A percentile compares a stretch with the other conserved stretches of the same genome.
phyloP scores from a whole-genome alignment of 2,329 filamentous ascomycete genomes.

The Leptographium flavum region DNA sequence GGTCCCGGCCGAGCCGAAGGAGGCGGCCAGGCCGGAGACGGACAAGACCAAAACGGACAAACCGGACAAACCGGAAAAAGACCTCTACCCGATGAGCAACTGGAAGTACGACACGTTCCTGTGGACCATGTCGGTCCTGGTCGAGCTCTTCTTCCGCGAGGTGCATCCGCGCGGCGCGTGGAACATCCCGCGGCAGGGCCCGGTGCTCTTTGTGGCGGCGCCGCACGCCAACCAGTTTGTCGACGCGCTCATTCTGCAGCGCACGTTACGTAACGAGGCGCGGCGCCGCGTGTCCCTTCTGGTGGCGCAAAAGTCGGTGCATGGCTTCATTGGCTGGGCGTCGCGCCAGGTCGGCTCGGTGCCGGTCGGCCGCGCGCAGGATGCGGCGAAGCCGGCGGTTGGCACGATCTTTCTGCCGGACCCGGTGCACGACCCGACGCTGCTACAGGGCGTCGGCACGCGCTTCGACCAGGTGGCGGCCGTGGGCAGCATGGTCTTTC shows the following conservation, averaged over 20 bases:
- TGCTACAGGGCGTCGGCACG: constrained; percentile 66
- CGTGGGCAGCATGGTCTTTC: constrained; percentile 68
- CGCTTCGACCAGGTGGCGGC: constrained; percentile 68
- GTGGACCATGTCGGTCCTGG: constrained; percentile 65
- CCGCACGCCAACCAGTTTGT: constrained; percentile 99
- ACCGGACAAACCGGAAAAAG: constrained; percentile 16
- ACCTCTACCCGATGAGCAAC: constrained; percentile 54
- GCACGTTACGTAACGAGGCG: constrained; percentile 74
- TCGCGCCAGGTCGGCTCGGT: constrained; percentile 78
- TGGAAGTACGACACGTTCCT: constrained; percentile 68
- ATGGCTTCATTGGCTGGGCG: constrained; percentile 79
- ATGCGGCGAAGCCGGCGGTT: constrained; percentile 63
- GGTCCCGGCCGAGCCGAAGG: background rate
- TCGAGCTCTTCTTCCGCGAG: constrained; percentile 96
- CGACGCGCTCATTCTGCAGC: constrained; percentile 85
- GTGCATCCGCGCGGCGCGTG: constrained; percentile 90
- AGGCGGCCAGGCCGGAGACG: background rate
- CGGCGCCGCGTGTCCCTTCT: constrained; percentile 82
- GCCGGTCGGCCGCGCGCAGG: constrained; percentile 84
- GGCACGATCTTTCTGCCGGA: constrained; percentile 84
- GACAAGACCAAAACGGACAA: background rate
- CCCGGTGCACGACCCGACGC: constrained; percentile 67
- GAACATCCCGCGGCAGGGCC: constrained; percentile 80
- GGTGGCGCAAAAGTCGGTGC: constrained; percentile 90
- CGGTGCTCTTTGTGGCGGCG: constrained; percentile 88